Base-by-base conservation (phyloP, 768 basidiomycete species). In the Postia placenta region DNA sequence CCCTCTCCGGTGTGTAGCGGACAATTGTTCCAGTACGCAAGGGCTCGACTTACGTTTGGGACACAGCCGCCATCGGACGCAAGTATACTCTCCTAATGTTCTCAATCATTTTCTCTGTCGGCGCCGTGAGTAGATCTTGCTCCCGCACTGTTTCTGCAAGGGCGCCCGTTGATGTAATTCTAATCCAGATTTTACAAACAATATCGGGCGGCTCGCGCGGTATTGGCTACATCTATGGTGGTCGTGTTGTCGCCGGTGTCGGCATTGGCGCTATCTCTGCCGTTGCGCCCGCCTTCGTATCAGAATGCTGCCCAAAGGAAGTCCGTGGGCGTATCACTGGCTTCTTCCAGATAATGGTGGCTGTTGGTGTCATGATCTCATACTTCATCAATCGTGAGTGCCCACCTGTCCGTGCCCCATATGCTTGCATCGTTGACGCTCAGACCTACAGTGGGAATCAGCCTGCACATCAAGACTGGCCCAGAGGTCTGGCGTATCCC, bases 281-380 rank as follows among this genome's bases (percentile, higher is more conserved):
- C n/a, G 84, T 92, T 2, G 82, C 89, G 1, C 92, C 91, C 4
- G 82, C 88, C 0, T 94, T 80, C 60, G 89, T 92, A 19, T 84
- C 87, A 9, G 92, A 94, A 64, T 91, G 89, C 63, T 76, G 83
- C 2, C 92, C 92, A 4, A 93, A 92, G 62, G 75, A 88, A 19
- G 86, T 91, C 5, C 83, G 92, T 52, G 91, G 90, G 5, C 76
- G 87, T 42, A 88, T 92, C 55, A 91, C 87, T 0, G 89, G 90
- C 38, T 60, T 87, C 26, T 92, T 92, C 75, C 91, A 92, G 64
- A 80, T 93, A 64, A 84, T 89, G 79, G 89, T 88, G 19, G 86
- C 88, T 20, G 71, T 80, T 43, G 91, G 90, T 45, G 89, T 89
- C 52, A 90, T 91, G 81, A 71, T 92, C 50, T 87, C 84, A 0